Base-by-base conservation (phyloP, 1,284 basidiomycete genomes). In the Pterula multifida region DNA sequence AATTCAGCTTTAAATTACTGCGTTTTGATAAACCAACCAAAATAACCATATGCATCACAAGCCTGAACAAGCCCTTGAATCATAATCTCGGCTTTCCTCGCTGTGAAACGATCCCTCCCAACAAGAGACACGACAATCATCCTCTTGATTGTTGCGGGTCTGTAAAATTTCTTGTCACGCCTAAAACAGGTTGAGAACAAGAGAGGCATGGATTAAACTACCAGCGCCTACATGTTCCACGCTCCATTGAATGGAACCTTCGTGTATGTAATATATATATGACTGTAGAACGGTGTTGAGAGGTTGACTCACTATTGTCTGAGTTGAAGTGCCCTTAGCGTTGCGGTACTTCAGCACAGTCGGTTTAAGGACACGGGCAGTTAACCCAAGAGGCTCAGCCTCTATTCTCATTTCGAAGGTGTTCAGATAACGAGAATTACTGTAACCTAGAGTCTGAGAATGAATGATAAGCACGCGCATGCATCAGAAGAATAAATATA, bases 61-160 rank as follows among this genome's bases (percentile, higher is more conserved):
- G 72, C 66, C 2, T 56, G 54, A 3, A 73, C 55, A 9, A 86
- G 59, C 1, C 73, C 74, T 13, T 57, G 49, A 22, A 79, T 68
- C 69, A 81, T 74, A 12, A 78, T 72, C 4, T 68, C 49, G 0
- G 71, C 76, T 0, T 65, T 58, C 23, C 62, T 53, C 4, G 67
- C 58, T 28, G 61, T 63, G 61, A 86, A 84, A 17, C 78, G 70
- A 19, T 68, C 60, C 49, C 70, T 64, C 9, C 73, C 68, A 57
- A 85, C 82, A 52, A 78, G 86, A n/a, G 85, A 57, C 9, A 81
- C 71, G 2, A 87, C 63, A 19, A 71, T 67, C 81, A 81, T 86
- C 15, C 70, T 67, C 0, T 65, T 61, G 49, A 86, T 73, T 13
- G 53, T 58, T 2, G 66, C 67, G 0, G 83, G 73, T 9, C 45